Evolutionary conservation across 2,329 filamentous ascomycete species (phyloP), one percentile per base, ranked within the genome.

Genomic region (Colletotrichum destructivum): DNA sequence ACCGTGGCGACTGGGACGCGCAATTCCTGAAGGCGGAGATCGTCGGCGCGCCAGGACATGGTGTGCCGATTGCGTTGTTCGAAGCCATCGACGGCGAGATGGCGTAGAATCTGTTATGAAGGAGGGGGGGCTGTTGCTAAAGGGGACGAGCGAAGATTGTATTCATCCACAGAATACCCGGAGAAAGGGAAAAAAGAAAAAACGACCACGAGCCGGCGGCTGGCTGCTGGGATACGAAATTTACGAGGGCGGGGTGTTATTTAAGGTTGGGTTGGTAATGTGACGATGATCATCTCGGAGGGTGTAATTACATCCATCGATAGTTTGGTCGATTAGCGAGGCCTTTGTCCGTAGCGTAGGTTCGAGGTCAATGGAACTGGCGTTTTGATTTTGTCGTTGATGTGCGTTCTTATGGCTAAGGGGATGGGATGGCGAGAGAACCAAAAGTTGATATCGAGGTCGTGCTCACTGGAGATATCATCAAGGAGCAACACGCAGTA

Each of bases 11-110:
- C 59, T 85, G 84, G 84, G 38, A 80, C 18, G 81, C 81, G n/a
- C 84, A 86, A 73, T 79, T 78, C 40, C 80, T 85, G 75, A 83
- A 82, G 75, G 81, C 84, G 3, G 84, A 86, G 71, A 78, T 86
- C 40, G 84, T 86, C 1, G 84, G 84, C 4, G 80, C 79, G 26
- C 84, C 84, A 0, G 82, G 83, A 2, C 78, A 84, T 7, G 84
- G 83, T 2, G 83, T 86, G 2, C 81, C 80, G 8, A 78, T 86
- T 49, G 82, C 81, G 1, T 74, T 86, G 5, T 82, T 78, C 51
- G 80, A 84, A 71, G 64, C 72, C 13, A 51, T 62, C 9, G 69
- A 73, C n/a, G 70, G 67, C 16, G 70, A 72, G 61, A 72, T 72
- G 70, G 70, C 70, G 13, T 72, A 12, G 9, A 11, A 38, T 2